Evolutionary conservation across 495 filamentous ascomycete species (phyloP).

Genomic region (Diplogelasinospora grovesii): DNA sequence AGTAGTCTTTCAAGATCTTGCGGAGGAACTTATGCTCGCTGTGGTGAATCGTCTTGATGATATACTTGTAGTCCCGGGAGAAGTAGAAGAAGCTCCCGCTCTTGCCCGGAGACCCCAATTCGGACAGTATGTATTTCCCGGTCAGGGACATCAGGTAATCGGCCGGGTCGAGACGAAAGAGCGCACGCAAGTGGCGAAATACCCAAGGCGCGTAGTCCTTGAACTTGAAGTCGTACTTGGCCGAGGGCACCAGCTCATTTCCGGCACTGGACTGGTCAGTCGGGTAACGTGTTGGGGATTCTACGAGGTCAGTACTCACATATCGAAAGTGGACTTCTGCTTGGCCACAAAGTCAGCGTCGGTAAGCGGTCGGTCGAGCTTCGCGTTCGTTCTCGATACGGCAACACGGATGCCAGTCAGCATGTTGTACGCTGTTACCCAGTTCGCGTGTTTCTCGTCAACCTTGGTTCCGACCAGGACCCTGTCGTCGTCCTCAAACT

Average conservation of each 20-base stretch:
- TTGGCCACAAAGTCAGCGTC: slow-evolving; percentile 85
- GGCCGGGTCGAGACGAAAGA: slow-evolving; percentile 88
- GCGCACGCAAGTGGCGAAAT: slow-evolving; percentile 84
- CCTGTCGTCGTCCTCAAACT: slow-evolving; percentile 89
- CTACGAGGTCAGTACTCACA: slow-evolving; percentile 42
- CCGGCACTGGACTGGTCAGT: slow-evolving; percentile 83
- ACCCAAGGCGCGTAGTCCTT: slow-evolving; percentile 99
- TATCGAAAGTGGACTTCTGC: slow-evolving; percentile 98
- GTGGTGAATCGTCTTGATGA: slow-evolving; percentile 99
- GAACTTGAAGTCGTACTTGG: slow-evolving; percentile 99
- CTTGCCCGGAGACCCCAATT: slow-evolving; percentile 94
- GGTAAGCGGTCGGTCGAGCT: slow-evolving; percentile 81
- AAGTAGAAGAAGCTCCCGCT: slow-evolving; percentile 99
- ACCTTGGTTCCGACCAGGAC: slow-evolving; percentile 97
- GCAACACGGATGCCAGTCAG: slow-evolving; percentile 96
- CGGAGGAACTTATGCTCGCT: slow-evolving; percentile 91
- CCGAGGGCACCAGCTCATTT: slow-evolving; percentile 93
- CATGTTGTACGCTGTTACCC: slow-evolving; percentile 99
- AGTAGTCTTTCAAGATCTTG: slow-evolving; percentile 89
- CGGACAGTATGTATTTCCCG: slow-evolving; percentile 96
- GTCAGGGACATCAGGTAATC: slow-evolving; percentile 98
- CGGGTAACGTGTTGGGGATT: too few species aligned
- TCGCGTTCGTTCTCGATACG: slow-evolving; percentile 94
- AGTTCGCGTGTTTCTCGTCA: slow-evolving; percentile 95
- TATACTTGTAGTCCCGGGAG: slow-evolving; percentile 99